A percentile compares a stretch with the other conserved stretches of the same genome.
phyloP scores from a whole-genome alignment of 108 stramenopile genomes.

The Epithemia pelagica region DNA sequence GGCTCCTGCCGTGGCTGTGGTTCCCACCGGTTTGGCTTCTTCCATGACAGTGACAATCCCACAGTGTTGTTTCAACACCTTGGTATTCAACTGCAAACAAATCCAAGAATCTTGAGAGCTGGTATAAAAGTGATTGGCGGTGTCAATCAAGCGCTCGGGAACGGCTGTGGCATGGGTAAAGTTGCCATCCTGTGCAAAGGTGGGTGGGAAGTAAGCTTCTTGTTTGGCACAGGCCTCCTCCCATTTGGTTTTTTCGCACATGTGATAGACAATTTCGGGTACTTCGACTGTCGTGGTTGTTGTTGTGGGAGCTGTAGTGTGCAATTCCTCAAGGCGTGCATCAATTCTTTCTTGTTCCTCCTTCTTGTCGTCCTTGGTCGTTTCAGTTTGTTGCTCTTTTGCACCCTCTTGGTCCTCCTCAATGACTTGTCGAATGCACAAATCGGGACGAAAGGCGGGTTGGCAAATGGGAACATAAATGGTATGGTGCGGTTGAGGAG shows the following conservation, averaged over 20 bases:
- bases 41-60: constrained; percentile 71
- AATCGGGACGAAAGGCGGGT: constrained; percentile 69
- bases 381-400: no score
- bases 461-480: constrained; percentile 65
- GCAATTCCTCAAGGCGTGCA: not conserved
- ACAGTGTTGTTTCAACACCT: constrained; percentile 23
- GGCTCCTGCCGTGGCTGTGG: constrained; percentile 17
- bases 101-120: constrained; percentile 39
- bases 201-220: constrained; percentile 78
- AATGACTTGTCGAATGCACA: constrained; percentile 34
- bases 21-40: constrained; percentile 65
- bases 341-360: not conserved
- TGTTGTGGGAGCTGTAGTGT: not conserved
- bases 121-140: constrained; percentile 83
- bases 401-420: constrained; percentile 51
- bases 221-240: constrained; percentile 36
- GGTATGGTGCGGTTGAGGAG: constrained; percentile 4
- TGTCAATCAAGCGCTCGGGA: constrained; percentile 49
- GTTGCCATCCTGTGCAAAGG: constrained; percentile 65
- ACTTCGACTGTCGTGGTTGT: not conserved
- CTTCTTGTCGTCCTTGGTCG: not conserved
- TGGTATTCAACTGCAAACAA: constrained; percentile 58
- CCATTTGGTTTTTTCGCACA: constrained; percentile 68
- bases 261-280: constrained; percentile 52
- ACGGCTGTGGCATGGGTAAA: constrained; percentile 81